Conservation (phyloP, 2,329 filamentous ascomycete genomes). For the Zopfia rhizophila region DNA sequence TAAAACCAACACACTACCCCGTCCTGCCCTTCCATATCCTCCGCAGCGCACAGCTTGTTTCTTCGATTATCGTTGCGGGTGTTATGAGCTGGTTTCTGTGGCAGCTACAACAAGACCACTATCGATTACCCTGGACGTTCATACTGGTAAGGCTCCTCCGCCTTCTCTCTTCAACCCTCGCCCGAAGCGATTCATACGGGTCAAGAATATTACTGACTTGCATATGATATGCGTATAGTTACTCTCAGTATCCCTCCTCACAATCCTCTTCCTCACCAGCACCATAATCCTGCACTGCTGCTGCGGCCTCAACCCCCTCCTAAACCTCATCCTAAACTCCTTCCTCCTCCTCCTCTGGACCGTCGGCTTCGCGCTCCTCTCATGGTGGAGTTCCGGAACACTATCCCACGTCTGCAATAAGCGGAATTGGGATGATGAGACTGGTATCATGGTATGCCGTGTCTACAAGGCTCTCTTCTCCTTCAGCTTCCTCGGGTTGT, state of each 20-base stretch:
- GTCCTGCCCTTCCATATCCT: slow-evolving; percentile 55
- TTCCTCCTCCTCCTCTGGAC: slow-evolving; percentile 63
- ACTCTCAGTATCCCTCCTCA: slow-evolving; percentile 62
- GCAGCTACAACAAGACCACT: slow-evolving; percentile 63
- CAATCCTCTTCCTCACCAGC: slow-evolving; percentile 57
- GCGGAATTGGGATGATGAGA: slow-evolving; percentile 63
- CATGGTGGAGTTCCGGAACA: slow-evolving; percentile 65
- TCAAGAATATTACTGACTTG: not conserved
- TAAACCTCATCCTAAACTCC: slow-evolving; percentile 63
- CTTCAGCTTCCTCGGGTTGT: slow-evolving; percentile 62
- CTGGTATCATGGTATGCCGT: slow-evolving; percentile 66
- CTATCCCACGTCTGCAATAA: slow-evolving; percentile 62
- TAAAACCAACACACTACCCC: slow-evolving; percentile 57
- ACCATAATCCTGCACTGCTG: slow-evolving; percentile 64
- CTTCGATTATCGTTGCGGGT: slow-evolving; percentile 61
- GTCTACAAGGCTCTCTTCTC: slow-evolving; percentile 70
- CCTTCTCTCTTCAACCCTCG: not conserved
- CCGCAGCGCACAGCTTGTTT: slow-evolving; percentile 54
- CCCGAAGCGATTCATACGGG: slow-evolving; percentile 7
- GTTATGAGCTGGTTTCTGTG: slow-evolving; percentile 67
- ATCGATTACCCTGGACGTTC: slow-evolving; percentile 68
- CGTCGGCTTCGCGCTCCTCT: slow-evolving; percentile 62
- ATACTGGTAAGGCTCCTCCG: slow-evolving; percentile 59
- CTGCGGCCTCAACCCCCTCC: slow-evolving; percentile 62
- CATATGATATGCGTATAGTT: slow-evolving; percentile 54